Base-by-base conservation (phyloP, 805 yeast genomes). In the Saccharomyces paradoxus region DNA sequence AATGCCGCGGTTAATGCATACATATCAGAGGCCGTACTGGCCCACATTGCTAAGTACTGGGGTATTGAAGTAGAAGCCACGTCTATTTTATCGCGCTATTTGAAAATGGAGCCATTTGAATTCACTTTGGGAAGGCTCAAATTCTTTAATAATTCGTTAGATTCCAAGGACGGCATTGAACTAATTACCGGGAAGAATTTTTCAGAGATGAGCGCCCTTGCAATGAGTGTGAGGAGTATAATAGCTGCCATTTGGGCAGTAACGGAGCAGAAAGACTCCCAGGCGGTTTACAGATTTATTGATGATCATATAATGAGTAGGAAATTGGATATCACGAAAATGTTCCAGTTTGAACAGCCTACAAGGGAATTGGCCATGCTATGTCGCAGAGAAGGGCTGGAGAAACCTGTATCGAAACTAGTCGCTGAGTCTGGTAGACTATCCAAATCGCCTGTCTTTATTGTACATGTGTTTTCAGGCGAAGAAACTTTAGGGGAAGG, bases 381-480 rank as follows among this genome's bases (percentile, higher is more conserved):
- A 50, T 84, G 96, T 65, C 84, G 81, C 54, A 82, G 91, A 59
- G 86, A 91, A 66, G 80, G 81, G 13, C 76, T 92, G 60, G 80
- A 79, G 51, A 79, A 81, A 22, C 97, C 97, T 29, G 79, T 86
- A 4, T 84, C 90, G 49, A 83, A 95, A 67, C 78, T 94, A 56
- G 74, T 94, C 54, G 91, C 96, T 32, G 99, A 94, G 72, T 87
- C 96, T 29, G 99, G 99, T 70, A 81, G 99, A 71, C 75, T 78
- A 63, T 82, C 96, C 2, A 79, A 81, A 55, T 82, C 87, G 49
- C 96, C 99, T 26, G 85, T 90, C 41, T 94, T 81, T 62, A 86
- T 92, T 13, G 96, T 92, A 32, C 98, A 97, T 51, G 94, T 89
- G 1, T 94, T 90, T 70, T 78, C 87, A 55, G 98, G 97, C 37